These are phyloP conservation scores for Suillus americanus DNA, from an alignment of 768 basidiomycete genomes.

Conservation along the genomic window DNA sequence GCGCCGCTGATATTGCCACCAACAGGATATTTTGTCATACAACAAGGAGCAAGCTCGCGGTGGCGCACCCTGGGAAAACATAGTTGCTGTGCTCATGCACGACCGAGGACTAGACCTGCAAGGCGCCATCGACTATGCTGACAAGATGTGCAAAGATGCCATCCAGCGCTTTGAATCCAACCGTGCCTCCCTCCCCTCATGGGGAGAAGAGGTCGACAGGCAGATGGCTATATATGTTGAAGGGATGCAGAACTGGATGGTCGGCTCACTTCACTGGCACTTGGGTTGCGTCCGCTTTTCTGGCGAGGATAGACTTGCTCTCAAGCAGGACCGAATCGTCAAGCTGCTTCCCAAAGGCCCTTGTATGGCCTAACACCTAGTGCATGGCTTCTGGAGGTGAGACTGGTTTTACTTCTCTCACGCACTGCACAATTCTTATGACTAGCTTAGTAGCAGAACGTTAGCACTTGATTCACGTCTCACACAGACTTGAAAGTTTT, in stretches of 20 bases:
- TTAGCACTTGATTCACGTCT: too few species aligned
- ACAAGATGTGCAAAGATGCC: conserved; percentile 37
- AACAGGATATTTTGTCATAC: conserved; percentile 68
- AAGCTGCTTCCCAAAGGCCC: conserved; percentile 44
- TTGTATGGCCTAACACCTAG: conserved; percentile 7
- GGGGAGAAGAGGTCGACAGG: conserved; percentile 57
- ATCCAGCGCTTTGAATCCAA: conserved; percentile 53
- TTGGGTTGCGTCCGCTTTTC: conserved; percentile 63
- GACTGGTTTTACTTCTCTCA: too few species aligned
- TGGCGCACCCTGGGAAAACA: conserved; percentile 57
- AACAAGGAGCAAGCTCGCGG: conserved; percentile 71
- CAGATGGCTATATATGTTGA: conserved; percentile 58
- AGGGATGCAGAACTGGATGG: conserved; percentile 68
- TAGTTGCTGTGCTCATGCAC: conserved; percentile 37
- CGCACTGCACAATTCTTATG: too few species aligned
- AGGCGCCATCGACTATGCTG: conserved; percentile 62
- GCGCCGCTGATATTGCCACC: conserved; percentile 1
- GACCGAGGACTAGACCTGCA: conserved; percentile 58
- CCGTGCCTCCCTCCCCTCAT: conserved; percentile 51
- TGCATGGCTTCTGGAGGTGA: too few species aligned
- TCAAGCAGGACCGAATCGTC: conserved; percentile 56
- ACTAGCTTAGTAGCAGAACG: too few species aligned
- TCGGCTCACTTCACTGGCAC: conserved; percentile 72
- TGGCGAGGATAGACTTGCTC: conserved; percentile 20
- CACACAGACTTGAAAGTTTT: too few species aligned